Evolutionary conservation across 2,329 filamentous ascomycete genomes (phyloP).

Genomic region (Ophiostoma perfectum): DNA sequence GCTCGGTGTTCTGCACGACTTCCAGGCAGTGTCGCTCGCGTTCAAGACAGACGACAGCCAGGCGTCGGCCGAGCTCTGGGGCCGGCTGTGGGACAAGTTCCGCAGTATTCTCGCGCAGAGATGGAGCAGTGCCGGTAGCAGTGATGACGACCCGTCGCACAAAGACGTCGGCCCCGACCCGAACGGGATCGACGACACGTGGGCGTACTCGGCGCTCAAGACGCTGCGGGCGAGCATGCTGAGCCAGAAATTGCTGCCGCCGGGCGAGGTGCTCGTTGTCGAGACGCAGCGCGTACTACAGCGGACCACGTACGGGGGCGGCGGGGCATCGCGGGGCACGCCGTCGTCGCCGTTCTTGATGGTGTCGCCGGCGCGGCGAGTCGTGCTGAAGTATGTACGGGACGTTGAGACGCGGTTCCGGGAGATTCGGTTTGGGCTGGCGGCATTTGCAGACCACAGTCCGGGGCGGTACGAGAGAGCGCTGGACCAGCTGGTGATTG

Average conservation of each 20-base stretch:
- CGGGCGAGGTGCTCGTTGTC: slow-evolving; percentile 69
- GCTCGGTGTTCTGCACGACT: slow-evolving; percentile 66
- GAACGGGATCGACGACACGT: slow-evolving; percentile 40
- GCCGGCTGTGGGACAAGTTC: slow-evolving; percentile 51
- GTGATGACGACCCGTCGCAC: neutral
- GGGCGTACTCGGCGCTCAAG: slow-evolving; percentile 63
- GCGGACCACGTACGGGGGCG: slow-evolving; percentile 55
- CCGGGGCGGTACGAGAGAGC: slow-evolving; percentile 68
- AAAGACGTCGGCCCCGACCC: neutral
- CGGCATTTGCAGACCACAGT: slow-evolving; percentile 71
- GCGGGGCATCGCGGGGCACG: slow-evolving; percentile 10
- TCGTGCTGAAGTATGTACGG: slow-evolving; percentile 64
- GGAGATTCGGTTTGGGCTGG: slow-evolving; percentile 64
- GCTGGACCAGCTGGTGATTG: slow-evolving; percentile 49
- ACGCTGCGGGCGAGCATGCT: slow-evolving; percentile 62
- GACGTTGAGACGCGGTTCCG: slow-evolving; percentile 66
- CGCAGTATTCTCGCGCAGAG: slow-evolving; percentile 40
- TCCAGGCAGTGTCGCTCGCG: slow-evolving; percentile 64
- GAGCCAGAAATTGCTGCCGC: slow-evolving; percentile 64
- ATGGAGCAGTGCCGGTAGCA: neutral
- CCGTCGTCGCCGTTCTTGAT: slow-evolving; percentile 20
- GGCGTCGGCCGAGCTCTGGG: slow-evolving; percentile 61
- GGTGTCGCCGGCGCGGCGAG: slow-evolving; percentile 56
- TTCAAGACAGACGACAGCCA: slow-evolving; percentile 67
- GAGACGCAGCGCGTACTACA: slow-evolving; percentile 64